Evolutionary conservation across 2,329 filamentous ascomycete genomes (phyloP).

Genomic region (Xylaria sp.): DNA sequence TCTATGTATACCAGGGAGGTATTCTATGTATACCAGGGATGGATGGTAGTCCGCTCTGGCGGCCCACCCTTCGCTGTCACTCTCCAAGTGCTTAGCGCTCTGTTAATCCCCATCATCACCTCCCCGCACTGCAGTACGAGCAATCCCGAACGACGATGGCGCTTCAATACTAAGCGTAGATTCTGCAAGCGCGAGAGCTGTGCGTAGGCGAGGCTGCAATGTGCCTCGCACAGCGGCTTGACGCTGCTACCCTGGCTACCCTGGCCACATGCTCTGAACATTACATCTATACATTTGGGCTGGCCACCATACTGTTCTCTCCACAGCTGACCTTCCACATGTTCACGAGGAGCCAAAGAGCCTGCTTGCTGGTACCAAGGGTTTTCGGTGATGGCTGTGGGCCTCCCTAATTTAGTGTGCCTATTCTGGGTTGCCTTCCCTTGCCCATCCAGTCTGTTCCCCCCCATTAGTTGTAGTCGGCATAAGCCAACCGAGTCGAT

Average conservation of each 20-base stretch:
- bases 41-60: slow-evolving; percentile 9
- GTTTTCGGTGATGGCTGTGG: slow-evolving; percentile 20
- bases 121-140: slow-evolving; percentile 11
- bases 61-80: slow-evolving; percentile 18
- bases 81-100: slow-evolving; percentile 5
- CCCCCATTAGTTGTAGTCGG: slow-evolving; percentile 26
- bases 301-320: neutral
- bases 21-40: too few species aligned
- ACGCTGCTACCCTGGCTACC: slow-evolving; percentile 11
- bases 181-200: slow-evolving; percentile 9
- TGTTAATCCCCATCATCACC: slow-evolving; percentile 13
- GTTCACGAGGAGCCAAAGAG: slow-evolving; percentile 2
- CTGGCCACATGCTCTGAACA: slow-evolving; percentile 4
- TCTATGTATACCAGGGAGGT: slow-evolving; percentile 23
- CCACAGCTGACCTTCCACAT: slow-evolving; percentile 1
- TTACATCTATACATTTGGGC: slow-evolving; percentile 2
- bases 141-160: slow-evolving; percentile 15
- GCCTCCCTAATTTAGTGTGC: slow-evolving; percentile 19
- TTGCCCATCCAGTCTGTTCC: slow-evolving; percentile 7
- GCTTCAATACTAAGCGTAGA: slow-evolving; percentile 3
- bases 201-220: slow-evolving; percentile 18
- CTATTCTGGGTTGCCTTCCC: slow-evolving; percentile 16
- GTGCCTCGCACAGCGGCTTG: slow-evolving; percentile 3
- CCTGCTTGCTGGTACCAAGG: slow-evolving; percentile 7
- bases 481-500: slow-evolving; percentile 24